Conservation (phyloP, 164 flowering plant genomes). For the Stephania cephalantha region DNA sequence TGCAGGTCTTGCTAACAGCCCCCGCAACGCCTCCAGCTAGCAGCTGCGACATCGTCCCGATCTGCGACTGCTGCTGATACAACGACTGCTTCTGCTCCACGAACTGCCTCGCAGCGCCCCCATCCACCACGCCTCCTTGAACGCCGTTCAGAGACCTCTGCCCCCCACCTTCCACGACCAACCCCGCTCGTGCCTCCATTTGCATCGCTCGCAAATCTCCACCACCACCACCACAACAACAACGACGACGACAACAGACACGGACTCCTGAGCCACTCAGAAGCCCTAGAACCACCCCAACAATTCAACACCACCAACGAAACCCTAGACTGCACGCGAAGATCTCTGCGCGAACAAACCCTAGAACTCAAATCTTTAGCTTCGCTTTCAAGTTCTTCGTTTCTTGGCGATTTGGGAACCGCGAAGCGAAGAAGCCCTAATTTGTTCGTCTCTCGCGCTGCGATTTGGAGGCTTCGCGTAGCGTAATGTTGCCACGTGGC, state of each 20-base stretch:
- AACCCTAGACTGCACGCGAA: neutral
- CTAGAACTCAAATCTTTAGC: neutral
- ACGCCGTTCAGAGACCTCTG: slow-evolving; percentile 38
- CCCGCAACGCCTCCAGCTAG: slow-evolving; percentile 95
- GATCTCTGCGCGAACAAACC: neutral
- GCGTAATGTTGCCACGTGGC: too few relatives aligned
- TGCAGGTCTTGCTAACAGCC: slow-evolving; percentile 97
- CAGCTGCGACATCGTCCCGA: slow-evolving; percentile 61
- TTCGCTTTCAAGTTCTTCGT: neutral
- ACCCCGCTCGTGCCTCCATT: slow-evolving; percentile 61
- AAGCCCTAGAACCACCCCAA: slow-evolving; percentile 6
- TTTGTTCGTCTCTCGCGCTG: neutral
- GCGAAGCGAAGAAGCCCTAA: neutral
- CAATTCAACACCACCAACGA: neutral
- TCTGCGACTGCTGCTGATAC: slow-evolving; percentile 37
- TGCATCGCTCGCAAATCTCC: slow-evolving; percentile 23
- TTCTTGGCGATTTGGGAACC: neutral
- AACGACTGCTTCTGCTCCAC: slow-evolving; percentile 19
- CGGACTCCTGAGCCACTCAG: neutral
- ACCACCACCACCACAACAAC: neutral
- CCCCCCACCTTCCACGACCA: slow-evolving; percentile 47
- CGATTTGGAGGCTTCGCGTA: too few relatives aligned
- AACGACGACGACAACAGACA: neutral
- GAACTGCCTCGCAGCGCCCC: slow-evolving; percentile 33
- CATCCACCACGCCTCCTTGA: slow-evolving; percentile 33